Base-by-base conservation (phyloP, 352 stramenopile genomes). In the Phytopythium oedochilum region DNA sequence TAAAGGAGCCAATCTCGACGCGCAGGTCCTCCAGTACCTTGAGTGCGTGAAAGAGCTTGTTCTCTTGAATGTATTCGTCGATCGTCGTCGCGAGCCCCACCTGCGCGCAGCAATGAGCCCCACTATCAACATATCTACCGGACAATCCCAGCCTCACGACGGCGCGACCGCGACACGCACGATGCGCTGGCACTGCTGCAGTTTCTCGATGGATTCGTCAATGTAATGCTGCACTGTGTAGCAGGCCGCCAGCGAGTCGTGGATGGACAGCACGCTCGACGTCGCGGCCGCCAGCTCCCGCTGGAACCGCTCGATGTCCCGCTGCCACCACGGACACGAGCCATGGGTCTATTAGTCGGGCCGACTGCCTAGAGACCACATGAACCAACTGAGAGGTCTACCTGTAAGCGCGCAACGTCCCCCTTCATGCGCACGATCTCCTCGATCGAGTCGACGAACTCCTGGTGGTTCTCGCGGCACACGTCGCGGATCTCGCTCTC, bases 391-490 rank as follows among this genome's bases (percentile, higher is more conserved):
- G n/a, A n/a, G n/a, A n/a, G n/a, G n/a, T n/a, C 9, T 9, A 86
- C 79, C 75, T 89, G 76, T 2, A 92, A 57, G 51, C 79, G 83
- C 17, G 68, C 71, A 50, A 89, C 75, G 46, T 90, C 82, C 23
- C 64, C 64, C 59, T 92, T 92, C 75, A 92, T 89, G 57, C 73
- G 73, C 36, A 90, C 78, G 60, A 90, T 86, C 52, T 92, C 82
- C 53, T 92, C 82, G 59, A 92, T 89, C 25, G 82, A 89, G 40
- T 89, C 73, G 34, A 89, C 79, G 47, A 90, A 89, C 46, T 92
- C 79, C 53, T 85, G 75, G 60, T 90, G 85, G 49, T 92, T 88
- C 25, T 80, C 69, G 55, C 74, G 84, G 64, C 82, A 92, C 20
- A 90, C 82, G n/a, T 70, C 61, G 26, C 82, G 79, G 47, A 92